A percentile compares a stretch with the other conserved stretches of the same genome.
Evolutionary conservation across 225 moss, liverwort and hornwort species (phyloP).

Genomic region (Takakia lepidozioides): DNA sequence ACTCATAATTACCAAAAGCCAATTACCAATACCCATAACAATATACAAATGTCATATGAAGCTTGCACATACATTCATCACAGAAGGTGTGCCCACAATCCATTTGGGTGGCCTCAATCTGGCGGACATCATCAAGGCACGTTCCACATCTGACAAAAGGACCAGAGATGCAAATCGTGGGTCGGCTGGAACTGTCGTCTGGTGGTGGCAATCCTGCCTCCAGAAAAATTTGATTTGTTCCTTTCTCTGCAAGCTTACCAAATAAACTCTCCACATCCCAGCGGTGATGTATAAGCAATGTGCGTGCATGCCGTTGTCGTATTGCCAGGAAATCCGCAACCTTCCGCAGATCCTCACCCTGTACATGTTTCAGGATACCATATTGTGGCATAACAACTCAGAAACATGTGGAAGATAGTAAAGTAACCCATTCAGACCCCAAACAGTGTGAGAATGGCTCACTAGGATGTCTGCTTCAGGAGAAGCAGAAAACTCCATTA

Average conservation of each 20-base stretch:
- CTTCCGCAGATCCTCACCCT: conserved; percentile 86
- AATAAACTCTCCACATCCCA: conserved; percentile 96
- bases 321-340: conserved; percentile 81
- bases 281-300: conserved; percentile 86
- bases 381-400: too few species aligned
- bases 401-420: too few species aligned
- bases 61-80: conserved; percentile 86
- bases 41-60: too few species aligned
- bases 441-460: too few species aligned
- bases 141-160: conserved; percentile 57
- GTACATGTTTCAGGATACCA: too few species aligned
- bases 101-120: conserved; percentile 63
- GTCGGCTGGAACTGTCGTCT: conserved; percentile 32
- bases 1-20: too few species aligned
- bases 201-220: conserved; percentile 89
- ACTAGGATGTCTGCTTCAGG: too few species aligned
- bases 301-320: conserved; percentile 74
- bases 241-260: conserved; percentile 82
- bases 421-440: too few species aligned
- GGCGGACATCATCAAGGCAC: conserved; percentile 77
- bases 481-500: too few species aligned
- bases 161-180: conserved; percentile 12
- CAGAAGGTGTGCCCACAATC: conserved; percentile 97
- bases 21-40: too few species aligned
- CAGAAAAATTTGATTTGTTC: conserved; percentile 58